Base-by-base conservation (phyloP, 441 rosid genomes). In the Gossypium davidsonii region DNA sequence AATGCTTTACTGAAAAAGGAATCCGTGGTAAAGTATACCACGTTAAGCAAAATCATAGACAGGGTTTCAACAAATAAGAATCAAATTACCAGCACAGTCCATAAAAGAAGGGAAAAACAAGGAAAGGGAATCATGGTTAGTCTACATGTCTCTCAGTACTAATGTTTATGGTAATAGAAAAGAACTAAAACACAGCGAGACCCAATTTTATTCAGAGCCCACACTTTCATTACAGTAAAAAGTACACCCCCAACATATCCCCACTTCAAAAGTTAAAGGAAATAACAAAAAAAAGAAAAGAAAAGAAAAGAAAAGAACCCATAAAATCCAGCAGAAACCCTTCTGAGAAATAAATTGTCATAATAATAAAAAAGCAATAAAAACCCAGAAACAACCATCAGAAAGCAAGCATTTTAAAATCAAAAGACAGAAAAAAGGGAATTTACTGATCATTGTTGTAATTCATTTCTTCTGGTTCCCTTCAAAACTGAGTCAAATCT, bases 391-490 rank as follows among this genome's bases (percentile, higher is more conserved):
- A 67, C 1, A 10, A 6, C 49, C 3, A 4, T 51, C 61, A 78
- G 7, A 77, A 60, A 79, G 56, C 68, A 61, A 31, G 60, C 84
- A 82, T 72, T 77, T 59, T 53, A 23, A 76, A 77, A 73, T 25
- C 52, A 23, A 65, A 20, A 77, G 23, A 6, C 52, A 66, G 5
- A 0, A n/a, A 31, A n/a, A 31, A 61, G 44, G 25, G 71, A 17
- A 66, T 73, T 56, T 79, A 84, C 86, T 74, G 75, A 82, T 77
- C 79, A 18, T 74, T 80, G 67, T 65, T 77, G 77, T 82, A 78
- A 73, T 80, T 85, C 93, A 89, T 86, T 73, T 59, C 78, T 72
- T 69, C 57, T 69, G 46, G 75, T 74, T 72, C 46, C 59, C 34
- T 70, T 21, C 63, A 49, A 46, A 4, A 37, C 3, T 15, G 28